Evolutionary conservation across 805 yeast species (phyloP).

Genomic region (Candida mattraensis): DNA sequence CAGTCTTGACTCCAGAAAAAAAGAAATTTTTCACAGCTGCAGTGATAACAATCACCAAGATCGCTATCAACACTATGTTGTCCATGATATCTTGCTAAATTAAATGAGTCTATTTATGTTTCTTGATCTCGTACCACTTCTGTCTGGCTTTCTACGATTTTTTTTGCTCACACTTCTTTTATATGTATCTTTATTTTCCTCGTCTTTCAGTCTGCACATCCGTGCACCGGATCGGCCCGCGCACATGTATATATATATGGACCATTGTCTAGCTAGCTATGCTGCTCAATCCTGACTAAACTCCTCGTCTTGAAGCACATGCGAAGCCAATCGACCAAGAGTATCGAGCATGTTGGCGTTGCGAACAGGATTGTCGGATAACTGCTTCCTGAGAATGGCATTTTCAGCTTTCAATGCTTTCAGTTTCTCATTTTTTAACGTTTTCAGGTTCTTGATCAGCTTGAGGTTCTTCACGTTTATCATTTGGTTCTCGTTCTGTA

Average conservation of each 20-base stretch:
- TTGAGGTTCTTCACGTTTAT: slow-evolving; percentile 33
- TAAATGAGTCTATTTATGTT: too few relatives aligned
- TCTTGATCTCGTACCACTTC: too few relatives aligned
- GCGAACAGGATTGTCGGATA: slow-evolving; percentile 10
- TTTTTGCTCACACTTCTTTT: too few relatives aligned
- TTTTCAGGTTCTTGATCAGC: slow-evolving; percentile 32
- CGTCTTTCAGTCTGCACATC: too few relatives aligned
- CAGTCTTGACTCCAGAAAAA: slow-evolving; percentile 21
- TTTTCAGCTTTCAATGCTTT: slow-evolving; percentile 31
- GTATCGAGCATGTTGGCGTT: slow-evolving; percentile 32
- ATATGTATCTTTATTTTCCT: too few relatives aligned
- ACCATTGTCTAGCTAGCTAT: too few relatives aligned
- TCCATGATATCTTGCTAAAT: slow-evolving; percentile 22
- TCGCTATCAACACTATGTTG: slow-evolving; percentile 24
- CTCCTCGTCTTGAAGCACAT: slow-evolving; percentile 34
- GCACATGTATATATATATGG: too few relatives aligned
- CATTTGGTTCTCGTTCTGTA: slow-evolving; percentile 31
- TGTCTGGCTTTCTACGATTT: too few relatives aligned
- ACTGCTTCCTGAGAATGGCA: slow-evolving; percentile 24
- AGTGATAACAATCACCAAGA: slow-evolving; percentile 23
- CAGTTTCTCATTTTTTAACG: slow-evolving; percentile 31
- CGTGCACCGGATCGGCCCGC: too few relatives aligned
- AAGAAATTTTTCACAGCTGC: slow-evolving; percentile 24
- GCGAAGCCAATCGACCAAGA: slow-evolving; percentile 35
- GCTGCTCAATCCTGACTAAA: too few relatives aligned